Evolutionary conservation across 2,329 filamentous ascomycete species (phyloP), one percentile per base, ranked within the genome.

Genomic region (Sclerotinia nivalis): DNA sequence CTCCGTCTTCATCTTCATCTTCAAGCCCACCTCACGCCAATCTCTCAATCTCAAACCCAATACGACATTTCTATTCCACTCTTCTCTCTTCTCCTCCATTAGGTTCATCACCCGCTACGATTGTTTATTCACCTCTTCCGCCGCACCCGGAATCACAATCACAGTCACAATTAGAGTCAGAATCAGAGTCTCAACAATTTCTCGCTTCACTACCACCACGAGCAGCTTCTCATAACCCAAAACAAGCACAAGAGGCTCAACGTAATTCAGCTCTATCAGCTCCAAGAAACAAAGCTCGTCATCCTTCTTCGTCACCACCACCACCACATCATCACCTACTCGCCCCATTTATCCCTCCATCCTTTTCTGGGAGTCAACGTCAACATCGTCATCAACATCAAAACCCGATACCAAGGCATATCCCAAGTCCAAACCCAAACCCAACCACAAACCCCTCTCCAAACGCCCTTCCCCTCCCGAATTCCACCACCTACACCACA

Each of bases 121-220:
- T 64, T 12, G n/a, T 64, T 9, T 64, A 64, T 25, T n/a, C 61
- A n/a, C 61, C 61, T 25, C 61, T 64, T 37, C 47, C 47, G 2
- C 25, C 34, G 55, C 55, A 58, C 15, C n/a, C 5, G 1, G 34
- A 58, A n/a, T n/a, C 54, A 8, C 54, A 56, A 34, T 50, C 15
- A 20, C 60, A 50, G 25, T 8, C 9, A 6, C 31, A 58, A 10
- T 22, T 22, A 20, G 55, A 40, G 7, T 8, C 22, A 8, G 22
- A 43, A 15, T 25, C 13, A 2, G 34, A 59, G n/a, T 5, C 8
- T 10, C 61, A 52, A 40, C 22, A 52, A 64, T 28, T 2, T 1
- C 31, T 13, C 22, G 22, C 31, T 40, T 4, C 47, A 40, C 22
- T n/a, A 8, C 22, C 10, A n/a, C 10, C 22, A 15, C 6, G 31